Evolutionary conservation across 805 yeast genomes (phyloP), one percentile per base, ranked within the genome.

Genomic region (Yarrowia keelungensis): DNA sequence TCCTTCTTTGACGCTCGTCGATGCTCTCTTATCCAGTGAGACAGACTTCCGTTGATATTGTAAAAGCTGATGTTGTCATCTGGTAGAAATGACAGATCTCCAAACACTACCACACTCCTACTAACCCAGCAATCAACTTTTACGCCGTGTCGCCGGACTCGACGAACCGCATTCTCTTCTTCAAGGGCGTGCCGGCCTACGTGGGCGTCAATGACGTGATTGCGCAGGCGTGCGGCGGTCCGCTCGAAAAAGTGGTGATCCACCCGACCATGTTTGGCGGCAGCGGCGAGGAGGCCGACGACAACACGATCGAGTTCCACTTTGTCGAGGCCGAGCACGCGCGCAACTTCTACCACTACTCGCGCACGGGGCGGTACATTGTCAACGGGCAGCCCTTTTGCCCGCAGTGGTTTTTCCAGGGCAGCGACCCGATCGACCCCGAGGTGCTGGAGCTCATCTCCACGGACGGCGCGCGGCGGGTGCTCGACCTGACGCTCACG

Each of bases 321-420:
- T 65, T 65, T 15, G 42, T 65, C 36, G 68, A 65, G 38, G 50
- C 68, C 41, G 68, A 65, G n/a, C 61, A 65, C 42, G 68, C 68
- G 11, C 59, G 50, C 36, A 65, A 53, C 51, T 65, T 65, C 32
- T 65, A 65, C 45, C 59, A 65, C 41, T 65, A 43, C 45, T 41
- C 68, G 41, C 61, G 51, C 19, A 51, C 61, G 5, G 68, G 68
- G 22, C 49, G 68, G 36, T 65, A 43, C 45, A 51, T 65, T 41
- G 61, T 65, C 49, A 65, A 65, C 46, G 68, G 68, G 8, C 61
- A 65, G 36, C 61, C 50, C 45, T 65, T 50, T 16, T 43, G 51
- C 14, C 68, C 68, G 12, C 59, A 65, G 61, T 65, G 68, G 68
- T 51, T 43, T 19, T 42, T 51, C 45, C 61, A 65, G 43, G 68